phyloP scores from a whole-genome alignment of 2,329 filamentous ascomycete species.

The Penicillium sp. region DNA sequence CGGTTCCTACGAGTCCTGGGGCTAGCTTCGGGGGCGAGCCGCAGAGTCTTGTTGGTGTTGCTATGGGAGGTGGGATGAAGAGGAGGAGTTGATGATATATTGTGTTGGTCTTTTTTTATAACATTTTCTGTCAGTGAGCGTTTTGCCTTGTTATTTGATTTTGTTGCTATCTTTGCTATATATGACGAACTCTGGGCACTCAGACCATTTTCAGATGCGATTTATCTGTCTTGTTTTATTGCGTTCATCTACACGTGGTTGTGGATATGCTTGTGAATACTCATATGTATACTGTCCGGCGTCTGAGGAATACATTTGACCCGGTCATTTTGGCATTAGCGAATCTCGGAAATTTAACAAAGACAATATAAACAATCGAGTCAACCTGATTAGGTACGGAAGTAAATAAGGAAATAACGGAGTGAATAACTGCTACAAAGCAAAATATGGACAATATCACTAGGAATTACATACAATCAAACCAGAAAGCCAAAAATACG shows the following conservation, averaged over 20 bases:
- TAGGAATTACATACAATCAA: conserved; percentile 2
- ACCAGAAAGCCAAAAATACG: conserved; percentile 9
- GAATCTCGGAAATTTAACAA: background rate
- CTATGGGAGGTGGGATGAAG: conserved; percentile 24
- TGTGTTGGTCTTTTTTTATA: background rate
- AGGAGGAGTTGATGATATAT: conserved; percentile 21
- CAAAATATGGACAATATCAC: conserved; percentile 4
- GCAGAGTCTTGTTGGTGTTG: conserved; percentile 32
- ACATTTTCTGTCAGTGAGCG: conserved; percentile 3
- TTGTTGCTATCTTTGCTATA: background rate
- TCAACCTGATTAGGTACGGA: background rate
- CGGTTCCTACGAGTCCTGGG: conserved; percentile 8
- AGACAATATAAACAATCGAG: background rate
- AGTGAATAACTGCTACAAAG: background rate
- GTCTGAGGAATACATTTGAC: background rate
- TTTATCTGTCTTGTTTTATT: background rate
- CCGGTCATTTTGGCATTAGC: background rate
- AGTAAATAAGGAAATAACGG: background rate
- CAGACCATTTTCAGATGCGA: background rate
- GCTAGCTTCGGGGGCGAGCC: conserved; percentile 24
- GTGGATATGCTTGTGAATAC: background rate
- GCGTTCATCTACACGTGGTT: background rate
- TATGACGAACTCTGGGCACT: background rate
- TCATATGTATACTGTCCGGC: background rate
- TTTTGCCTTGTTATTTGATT: background rate